Evolutionary conservation across 345 rosid genomes (phyloP), one percentile per base, ranked within the genome.

Genomic region (Eucalyptus shirleyi): DNA sequence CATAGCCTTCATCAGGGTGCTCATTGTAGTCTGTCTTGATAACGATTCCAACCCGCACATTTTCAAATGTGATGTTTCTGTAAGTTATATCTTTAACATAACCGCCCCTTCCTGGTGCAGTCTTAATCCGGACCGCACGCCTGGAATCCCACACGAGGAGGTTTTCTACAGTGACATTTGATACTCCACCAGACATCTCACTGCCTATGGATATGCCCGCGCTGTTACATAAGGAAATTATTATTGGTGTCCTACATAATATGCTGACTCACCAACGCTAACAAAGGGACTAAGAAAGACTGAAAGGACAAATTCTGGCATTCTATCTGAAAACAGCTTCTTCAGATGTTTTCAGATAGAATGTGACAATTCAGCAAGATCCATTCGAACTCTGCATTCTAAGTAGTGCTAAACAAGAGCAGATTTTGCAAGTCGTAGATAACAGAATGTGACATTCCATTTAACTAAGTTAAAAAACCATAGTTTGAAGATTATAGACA

Each of bases 181-280:
- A 96, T 86, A 98, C 98, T 42, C 99, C 99, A 77, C 99, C 99
- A 34, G 99, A 98, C 99, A 98, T 98, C 95, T 98, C 99, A 86
- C 99, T 98, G 92, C 99, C 99, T 85, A 97, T 98, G 49, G 99
- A 98, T 89, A 98, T 81, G 32, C 99, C 99, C 42, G 99, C 99
- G 90, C 99, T 98, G 99, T 93, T 87, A 50, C 92, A 91, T 88
- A 50, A 40, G 19, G 26, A 37, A 6, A 40, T 77, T 12, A 40
- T 77, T 77, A 77, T 26, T 40, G 47, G 47, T 37, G 14, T 13
- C 13, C 17, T 42, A 47, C 47, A 60, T 87, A 21, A 14, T 6
- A 42, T 87, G 50, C 16, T 12, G 69, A 86, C 45, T 51, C 88
- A n/a, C 10, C 44, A 86, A 32, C 7, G 2, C 81, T 50, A 51